Conservation (phyloP, 1,284 basidiomycete species). For the Cerioporus squamosus region DNA sequence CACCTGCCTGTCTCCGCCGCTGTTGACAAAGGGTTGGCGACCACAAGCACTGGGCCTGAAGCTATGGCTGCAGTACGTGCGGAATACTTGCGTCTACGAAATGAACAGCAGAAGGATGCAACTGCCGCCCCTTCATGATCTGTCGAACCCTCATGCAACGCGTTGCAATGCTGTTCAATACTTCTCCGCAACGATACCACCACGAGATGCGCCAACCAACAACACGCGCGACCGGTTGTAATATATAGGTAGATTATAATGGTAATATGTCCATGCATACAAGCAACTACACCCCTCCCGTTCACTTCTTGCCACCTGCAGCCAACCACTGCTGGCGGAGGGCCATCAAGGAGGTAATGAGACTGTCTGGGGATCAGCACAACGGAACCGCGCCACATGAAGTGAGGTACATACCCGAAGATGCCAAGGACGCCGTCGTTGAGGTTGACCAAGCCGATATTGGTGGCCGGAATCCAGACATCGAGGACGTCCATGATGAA, state of each 20-base stretch:
- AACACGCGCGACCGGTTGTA: background rate
- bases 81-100: constrained; percentile 74
- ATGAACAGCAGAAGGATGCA: constrained; percentile 34
- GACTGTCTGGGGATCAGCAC: constrained; percentile 37
- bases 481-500: constrained; percentile 84
- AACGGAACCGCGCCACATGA: background rate
- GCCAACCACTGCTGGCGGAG: constrained; percentile 58
- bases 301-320: constrained; percentile 47
- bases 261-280: constrained; percentile 11
- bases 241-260: background rate
- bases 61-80: constrained; percentile 72
- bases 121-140: constrained; percentile 14
- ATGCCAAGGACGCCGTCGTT: constrained; percentile 89
- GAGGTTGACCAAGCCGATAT: constrained; percentile 76
- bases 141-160: background rate
- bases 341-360: constrained; percentile 64
- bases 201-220: no score
- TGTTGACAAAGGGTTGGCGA: background rate
- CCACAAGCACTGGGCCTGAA: constrained; percentile 67
- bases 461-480: constrained; percentile 89
- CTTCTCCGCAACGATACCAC: no score
- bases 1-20: no score
- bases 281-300: background rate
- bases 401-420: constrained; percentile 65
- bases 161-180: background rate